Percentiles rank a stretch among this genome's conserved stretches.
Evolutionary conservation across 2,329 filamentous ascomycete species (phyloP).

Genomic region (Cytospora schulzeri): DNA sequence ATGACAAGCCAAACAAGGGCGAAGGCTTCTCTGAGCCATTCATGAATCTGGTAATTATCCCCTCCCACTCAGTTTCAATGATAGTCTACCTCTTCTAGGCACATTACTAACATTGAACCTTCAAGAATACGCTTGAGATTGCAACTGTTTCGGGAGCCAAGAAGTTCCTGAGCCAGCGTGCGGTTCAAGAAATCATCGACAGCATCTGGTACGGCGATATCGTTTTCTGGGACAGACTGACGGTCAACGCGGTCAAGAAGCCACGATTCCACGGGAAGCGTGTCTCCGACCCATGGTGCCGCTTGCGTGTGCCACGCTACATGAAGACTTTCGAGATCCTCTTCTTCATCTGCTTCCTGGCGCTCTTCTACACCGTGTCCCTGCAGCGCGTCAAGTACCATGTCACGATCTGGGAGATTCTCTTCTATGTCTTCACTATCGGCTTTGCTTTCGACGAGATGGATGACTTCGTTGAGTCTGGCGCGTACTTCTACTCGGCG

Average conservation of each 20-base stretch:
- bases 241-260: conserved; percentile 64
- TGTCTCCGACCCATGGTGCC: conserved; percentile 64
- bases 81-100: not conserved
- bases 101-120: not conserved
- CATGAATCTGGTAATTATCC: conserved; percentile 8
- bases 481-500: conserved; percentile 21
- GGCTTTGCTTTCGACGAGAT: conserved; percentile 23
- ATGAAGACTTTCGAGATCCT: conserved; percentile 71
- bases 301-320: conserved; percentile 72
- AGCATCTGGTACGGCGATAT: conserved; percentile 75
- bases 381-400: conserved; percentile 12
- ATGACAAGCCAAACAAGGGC: conserved; percentile 11
- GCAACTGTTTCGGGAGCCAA: conserved; percentile 71
- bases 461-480: conserved; percentile 21
- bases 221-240: conserved; percentile 72
- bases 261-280: conserved; percentile 65
- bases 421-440: conserved; percentile 17
- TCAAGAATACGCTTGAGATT: conserved; percentile 52
- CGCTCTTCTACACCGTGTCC: conserved; percentile 18
- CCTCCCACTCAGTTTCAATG: not conserved
- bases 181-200: conserved; percentile 72
- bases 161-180: conserved; percentile 69
- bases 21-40: conserved; percentile 21
- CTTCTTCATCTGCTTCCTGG: conserved; percentile 65
- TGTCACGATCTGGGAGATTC: conserved; percentile 13